Percentiles rank a stretch among this genome's conserved stretches.
phyloP scores from a whole-genome alignment of 1,139 yeast genomes.

The Oligophagozyma castellii region DNA sequence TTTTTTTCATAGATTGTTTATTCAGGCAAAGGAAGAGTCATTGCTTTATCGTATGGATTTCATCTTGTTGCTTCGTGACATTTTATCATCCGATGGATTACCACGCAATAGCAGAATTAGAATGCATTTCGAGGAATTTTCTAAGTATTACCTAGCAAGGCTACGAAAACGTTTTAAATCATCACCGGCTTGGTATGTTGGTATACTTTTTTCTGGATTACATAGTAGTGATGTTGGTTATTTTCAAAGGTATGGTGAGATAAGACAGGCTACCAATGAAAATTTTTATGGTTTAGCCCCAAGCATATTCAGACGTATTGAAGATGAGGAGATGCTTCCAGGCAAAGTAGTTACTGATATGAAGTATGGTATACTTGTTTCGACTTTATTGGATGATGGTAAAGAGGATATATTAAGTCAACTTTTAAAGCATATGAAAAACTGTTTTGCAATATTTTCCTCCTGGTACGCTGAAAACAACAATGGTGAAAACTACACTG shows the following conservation, averaged over 20 bases:
- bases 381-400: constrained; percentile 22
- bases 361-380: constrained; percentile 21
- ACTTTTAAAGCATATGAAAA: constrained; percentile 11
- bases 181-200: constrained; percentile 49
- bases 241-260: constrained; percentile 37
- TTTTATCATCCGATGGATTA: constrained; percentile 29
- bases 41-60: constrained; percentile 65
- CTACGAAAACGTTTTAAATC: constrained; percentile 37
- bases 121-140: constrained; percentile 50
- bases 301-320: constrained; percentile 14
- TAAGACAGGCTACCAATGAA: constrained; percentile 4
- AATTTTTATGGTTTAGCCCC: constrained; percentile 11
- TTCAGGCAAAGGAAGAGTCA: constrained; percentile 45
- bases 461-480: constrained; percentile 10
- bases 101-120: constrained; percentile 29
- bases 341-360: constrained; percentile 12
- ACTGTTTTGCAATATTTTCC: constrained; percentile 8
- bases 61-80: constrained; percentile 38
- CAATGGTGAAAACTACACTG: constrained; percentile 5
- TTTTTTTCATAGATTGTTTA: constrained; percentile 62
- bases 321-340: constrained; percentile 15
- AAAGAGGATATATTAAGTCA: constrained; percentile 13
- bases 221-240: constrained; percentile 32
- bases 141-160: constrained; percentile 52
- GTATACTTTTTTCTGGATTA: constrained; percentile 52